These are phyloP conservation scores for Globisporangium heterothallicum DNA, from an alignment of 352 stramenopile genomes.

Conservation along the genomic window DNA sequence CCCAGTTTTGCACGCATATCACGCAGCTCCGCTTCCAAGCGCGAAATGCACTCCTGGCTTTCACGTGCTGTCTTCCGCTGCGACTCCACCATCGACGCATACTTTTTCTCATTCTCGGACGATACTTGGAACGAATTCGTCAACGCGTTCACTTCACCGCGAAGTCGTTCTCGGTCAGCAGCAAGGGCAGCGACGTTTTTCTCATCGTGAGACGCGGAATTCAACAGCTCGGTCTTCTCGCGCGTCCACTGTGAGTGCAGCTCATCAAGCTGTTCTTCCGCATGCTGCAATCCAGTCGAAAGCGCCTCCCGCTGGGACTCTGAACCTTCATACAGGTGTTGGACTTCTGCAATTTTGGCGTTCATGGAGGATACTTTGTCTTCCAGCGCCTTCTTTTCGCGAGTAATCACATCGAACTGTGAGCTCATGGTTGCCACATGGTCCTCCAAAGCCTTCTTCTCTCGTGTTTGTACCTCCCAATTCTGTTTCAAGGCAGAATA, in stretches of 20 bases:
- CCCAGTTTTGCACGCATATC: constrained; percentile 22
- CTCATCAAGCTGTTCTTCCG: constrained; percentile 44
- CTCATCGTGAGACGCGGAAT: constrained; percentile 28
- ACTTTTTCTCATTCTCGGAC: constrained; percentile 32
- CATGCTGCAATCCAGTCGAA: constrained; percentile 35
- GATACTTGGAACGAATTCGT: constrained; percentile 20
- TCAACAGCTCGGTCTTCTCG: constrained; percentile 48
- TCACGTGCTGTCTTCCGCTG: constrained; percentile 21
- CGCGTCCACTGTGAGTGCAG: constrained; percentile 55
- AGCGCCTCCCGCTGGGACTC: constrained; percentile 37
- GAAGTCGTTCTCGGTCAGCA: constrained; percentile 36
- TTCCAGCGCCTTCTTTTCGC: constrained; percentile 12
- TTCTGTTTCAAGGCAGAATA: constrained; percentile 1
- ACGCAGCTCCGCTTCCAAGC: constrained; percentile 30
- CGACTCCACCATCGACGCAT: constrained; percentile 18
- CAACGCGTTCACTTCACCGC: constrained; percentile 32
- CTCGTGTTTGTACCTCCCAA: constrained; percentile 1
- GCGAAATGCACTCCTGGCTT: constrained; percentile 22
- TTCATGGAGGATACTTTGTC: constrained; percentile 21
- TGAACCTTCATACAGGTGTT: constrained; percentile 37
- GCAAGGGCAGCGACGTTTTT: constrained; percentile 22
- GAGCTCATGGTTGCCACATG: constrained; percentile 20
- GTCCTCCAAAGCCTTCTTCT: constrained; percentile 15
- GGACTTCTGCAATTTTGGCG: constrained; percentile 34
- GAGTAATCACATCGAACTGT: constrained; percentile 21